Conservation (phyloP, 2,329 filamentous ascomycete genomes). For the Trichoderma sp. region DNA sequence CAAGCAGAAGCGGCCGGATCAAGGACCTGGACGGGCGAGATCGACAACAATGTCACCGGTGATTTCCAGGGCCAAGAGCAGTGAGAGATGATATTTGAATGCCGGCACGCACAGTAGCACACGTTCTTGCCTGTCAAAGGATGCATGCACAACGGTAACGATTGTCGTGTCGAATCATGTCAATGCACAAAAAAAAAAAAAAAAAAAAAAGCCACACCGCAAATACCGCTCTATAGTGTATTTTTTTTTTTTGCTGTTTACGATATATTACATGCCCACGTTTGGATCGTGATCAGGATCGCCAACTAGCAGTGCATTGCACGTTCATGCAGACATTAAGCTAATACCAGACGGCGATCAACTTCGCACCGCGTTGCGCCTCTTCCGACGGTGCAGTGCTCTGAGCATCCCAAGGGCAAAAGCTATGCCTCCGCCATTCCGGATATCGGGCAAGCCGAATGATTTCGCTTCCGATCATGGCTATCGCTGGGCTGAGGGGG, state of each 20-base stretch:
- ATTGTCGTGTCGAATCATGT: not conserved
- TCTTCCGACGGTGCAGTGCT: not conserved
- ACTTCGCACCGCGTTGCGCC: not conserved
- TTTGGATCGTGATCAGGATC: slow-evolving; percentile 17
- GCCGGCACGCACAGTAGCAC: too few species aligned
- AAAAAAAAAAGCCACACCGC: slow-evolving; percentile 11
- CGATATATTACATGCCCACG: slow-evolving; percentile 13
- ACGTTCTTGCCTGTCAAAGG: not conserved
- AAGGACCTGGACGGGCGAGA: not conserved
- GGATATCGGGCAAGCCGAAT: not conserved
- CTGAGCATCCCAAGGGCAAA: not conserved
- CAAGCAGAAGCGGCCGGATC: not conserved
- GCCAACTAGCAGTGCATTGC: slow-evolving; percentile 6
- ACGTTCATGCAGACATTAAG: not conserved
- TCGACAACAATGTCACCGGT: not conserved
- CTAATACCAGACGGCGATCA: not conserved
- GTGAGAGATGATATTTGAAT: not conserved
- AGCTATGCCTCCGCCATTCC: not conserved
- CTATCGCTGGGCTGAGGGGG: not conserved
- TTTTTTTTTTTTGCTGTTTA: not conserved
- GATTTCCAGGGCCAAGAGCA: not conserved
- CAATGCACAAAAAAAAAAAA: not conserved
- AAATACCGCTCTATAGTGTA: not conserved
- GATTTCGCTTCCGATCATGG: not conserved
- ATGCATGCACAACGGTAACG: not conserved